Evolutionary conservation across 2,329 filamentous ascomycete genomes (phyloP), one percentile per base, ranked within the genome.

Genomic region (Microthyrium microscopicum): DNA sequence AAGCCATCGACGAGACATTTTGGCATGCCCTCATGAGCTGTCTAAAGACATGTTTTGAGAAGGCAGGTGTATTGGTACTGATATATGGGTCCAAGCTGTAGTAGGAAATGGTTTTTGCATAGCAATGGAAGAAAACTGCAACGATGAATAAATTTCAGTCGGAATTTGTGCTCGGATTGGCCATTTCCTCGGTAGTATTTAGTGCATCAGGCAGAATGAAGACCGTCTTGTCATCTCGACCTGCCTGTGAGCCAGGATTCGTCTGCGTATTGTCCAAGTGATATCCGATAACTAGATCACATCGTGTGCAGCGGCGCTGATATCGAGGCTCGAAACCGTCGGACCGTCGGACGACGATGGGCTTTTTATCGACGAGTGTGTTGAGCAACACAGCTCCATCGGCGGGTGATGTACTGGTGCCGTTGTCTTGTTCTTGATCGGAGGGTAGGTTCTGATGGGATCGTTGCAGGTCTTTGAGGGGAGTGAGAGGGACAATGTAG

Each of bases 311-410:
- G 16, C 66, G 57, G 41, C 68, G 56, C 4, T 70, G 43, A 36
- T 65, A 57, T 13, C 76, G 54, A 56, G 76, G 78, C 56, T 80
- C 76, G 40, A 78, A 78, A 4, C 75, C 76, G 38, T 76, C 68
- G 40, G 65, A 61, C 8, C 66, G 57, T 2, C 64, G 55, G 5
- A 76, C 55, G 1, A 76, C 53, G 8, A 61, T 58, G 5, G 64
- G 49, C 25, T 60, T 61, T 1, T 55, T 49, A 37, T 70, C 66
- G 1, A 55, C 52, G 2, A 54, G 45, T 1, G 66, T 60, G 3
- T 57, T 61, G 0, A 66, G 57, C 1, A 73, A 56, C 0, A 68
- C 54, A 7, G 66, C 67, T 39, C 66, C 66, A 51, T 26, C 26
- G 11, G 25, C 22, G 25, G 20, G 27, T 21, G 26, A 13, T 3